Evolutionary conservation across 495 filamentous ascomycete species (phyloP), one percentile per base, ranked within the genome.

Genomic region (Amniculicola lignicola): DNA sequence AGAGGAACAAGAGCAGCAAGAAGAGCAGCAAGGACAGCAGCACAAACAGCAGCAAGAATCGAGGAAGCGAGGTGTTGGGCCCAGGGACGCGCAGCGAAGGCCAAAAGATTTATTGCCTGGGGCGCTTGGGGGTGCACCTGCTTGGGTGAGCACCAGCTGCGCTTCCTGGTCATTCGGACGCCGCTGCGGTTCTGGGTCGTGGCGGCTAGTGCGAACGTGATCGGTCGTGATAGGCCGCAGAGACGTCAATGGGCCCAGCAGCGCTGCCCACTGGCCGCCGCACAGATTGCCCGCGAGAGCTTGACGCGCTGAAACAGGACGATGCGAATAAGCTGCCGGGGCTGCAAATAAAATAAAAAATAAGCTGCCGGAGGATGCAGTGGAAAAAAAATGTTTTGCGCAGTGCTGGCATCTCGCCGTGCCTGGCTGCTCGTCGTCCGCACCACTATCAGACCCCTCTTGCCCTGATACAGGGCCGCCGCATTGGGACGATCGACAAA

Each of bases 91-190:
- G 36, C 6, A 12, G 43, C 14, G 12, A 12, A 11, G 7, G 19
- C 28, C 38, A 47, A 59, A 59, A 52, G 46, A 59, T 59, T 59
- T 46, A 46, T 52, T 53, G 35, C 43, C 18, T 16, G 11, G 38
- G 40, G 52, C 44, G 36, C 37, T 35, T 45, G 44, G 46, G 44
- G 36, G 25, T 10, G 22, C 27, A n/a, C n/a, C n/a, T n/a, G n/a
- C n/a, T n/a, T 36, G 31, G 46, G 44, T 44, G 51, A 27, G 45
- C 50, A 38, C 33, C 51, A 42, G 49, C 16, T 40, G 57, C 22
- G n/a, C 37, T 40, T 4, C 24, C 23, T 46, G 58, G 58, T 62
- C 58, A 62, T 54, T 48, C 51, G 58, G 58, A 49, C 58, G 45
- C 45, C 47, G 50, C 24, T 47, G 48, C n/a, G n/a, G n/a, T n/a